Percentiles rank a stretch among this genome's conserved stretches.
Conservation (phyloP, 2,329 filamentous ascomycete genomes). For the Nigrospora oryzae region DNA sequence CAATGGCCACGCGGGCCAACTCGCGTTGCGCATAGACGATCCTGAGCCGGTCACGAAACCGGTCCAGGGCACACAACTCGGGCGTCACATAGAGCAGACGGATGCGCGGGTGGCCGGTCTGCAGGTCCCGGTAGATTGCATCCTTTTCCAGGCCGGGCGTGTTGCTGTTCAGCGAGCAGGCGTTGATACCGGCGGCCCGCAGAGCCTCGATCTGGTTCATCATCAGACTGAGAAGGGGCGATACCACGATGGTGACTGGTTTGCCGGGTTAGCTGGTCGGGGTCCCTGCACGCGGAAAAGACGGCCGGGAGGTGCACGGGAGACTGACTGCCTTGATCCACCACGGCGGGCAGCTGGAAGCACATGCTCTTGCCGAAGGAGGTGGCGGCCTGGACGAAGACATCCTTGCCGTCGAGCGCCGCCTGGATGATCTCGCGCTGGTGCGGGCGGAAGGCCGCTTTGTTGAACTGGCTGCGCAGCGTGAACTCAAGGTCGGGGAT, state of each 20-base stretch:
- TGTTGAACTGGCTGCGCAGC: conserved; percentile 55
- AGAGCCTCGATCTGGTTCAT: conserved; percentile 88
- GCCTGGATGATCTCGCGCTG: conserved; percentile 84
- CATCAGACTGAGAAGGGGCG: conserved; percentile 84
- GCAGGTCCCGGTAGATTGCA: conserved; percentile 69
- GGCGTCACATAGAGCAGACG: conserved; percentile 89
- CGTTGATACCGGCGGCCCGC: conserved; percentile 63
- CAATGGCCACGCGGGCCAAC: conserved; percentile 80
- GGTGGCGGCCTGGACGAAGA: conserved; percentile 86
- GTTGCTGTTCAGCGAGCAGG: conserved; percentile 80
- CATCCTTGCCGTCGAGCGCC: conserved; percentile 75
- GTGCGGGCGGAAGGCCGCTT: conserved; percentile 54
- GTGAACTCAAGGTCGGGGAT: conserved; percentile 54
- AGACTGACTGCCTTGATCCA: conserved; percentile 71
- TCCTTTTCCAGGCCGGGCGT: conserved; percentile 58
- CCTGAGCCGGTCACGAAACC: conserved; percentile 67
- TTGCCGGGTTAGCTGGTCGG: conserved; percentile 6
- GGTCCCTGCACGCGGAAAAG: conserved; percentile 9
- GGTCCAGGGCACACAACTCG: conserved; percentile 71
- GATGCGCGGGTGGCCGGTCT: conserved; percentile 76
- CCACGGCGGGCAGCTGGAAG: conserved; percentile 83
- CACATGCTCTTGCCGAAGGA: conserved; percentile 91
- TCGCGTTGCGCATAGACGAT: conserved; percentile 73
- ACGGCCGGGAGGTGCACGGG: not conserved
- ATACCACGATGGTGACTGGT: conserved; percentile 80